Evolutionary conservation across 2,329 filamentous ascomycete species (phyloP).

Genomic region (Cucurbitaria berberidis): DNA sequence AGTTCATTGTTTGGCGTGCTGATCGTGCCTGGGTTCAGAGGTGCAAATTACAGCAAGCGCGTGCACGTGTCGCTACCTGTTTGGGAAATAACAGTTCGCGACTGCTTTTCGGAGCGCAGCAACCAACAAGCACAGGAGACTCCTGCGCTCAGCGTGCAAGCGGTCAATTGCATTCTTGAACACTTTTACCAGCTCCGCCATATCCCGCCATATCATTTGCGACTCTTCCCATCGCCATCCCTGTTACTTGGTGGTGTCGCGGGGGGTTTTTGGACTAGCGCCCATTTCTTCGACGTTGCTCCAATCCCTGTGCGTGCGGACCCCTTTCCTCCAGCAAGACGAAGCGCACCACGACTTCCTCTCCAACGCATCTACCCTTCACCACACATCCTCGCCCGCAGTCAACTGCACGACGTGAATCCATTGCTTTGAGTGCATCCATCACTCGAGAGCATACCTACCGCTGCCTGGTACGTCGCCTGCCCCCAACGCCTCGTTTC

Average conservation of each 20-base stretch:
- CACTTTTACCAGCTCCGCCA: neutral
- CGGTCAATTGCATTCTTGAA: slow-evolving; percentile 33
- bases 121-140: slow-evolving; percentile 21
- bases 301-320: slow-evolving; percentile 47
- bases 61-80: slow-evolving; percentile 41
- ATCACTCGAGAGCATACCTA: slow-evolving; percentile 46
- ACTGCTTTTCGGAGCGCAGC: slow-evolving; percentile 24
- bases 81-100: slow-evolving; percentile 29
- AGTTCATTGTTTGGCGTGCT: neutral
- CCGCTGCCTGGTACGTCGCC: slow-evolving; percentile 46
- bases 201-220: slow-evolving; percentile 7
- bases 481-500: slow-evolving; percentile 29
- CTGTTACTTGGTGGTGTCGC: slow-evolving; percentile 21
- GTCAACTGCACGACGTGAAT: slow-evolving; percentile 25
- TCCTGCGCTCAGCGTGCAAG: slow-evolving; percentile 14
- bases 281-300: slow-evolving; percentile 41
- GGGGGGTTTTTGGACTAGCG: slow-evolving; percentile 45
- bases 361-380: slow-evolving; percentile 36
- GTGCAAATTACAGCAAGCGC: slow-evolving; percentile 7
- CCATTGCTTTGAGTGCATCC: slow-evolving; percentile 44
- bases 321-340: slow-evolving; percentile 46
- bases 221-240: slow-evolving; percentile 9
- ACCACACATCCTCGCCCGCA: slow-evolving; percentile 37
- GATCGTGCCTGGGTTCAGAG: slow-evolving; percentile 10
- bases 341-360: slow-evolving; percentile 45